Evolutionary conservation across 768 basidiomycete species (phyloP).

Genomic region (Naematelia encephala): DNA sequence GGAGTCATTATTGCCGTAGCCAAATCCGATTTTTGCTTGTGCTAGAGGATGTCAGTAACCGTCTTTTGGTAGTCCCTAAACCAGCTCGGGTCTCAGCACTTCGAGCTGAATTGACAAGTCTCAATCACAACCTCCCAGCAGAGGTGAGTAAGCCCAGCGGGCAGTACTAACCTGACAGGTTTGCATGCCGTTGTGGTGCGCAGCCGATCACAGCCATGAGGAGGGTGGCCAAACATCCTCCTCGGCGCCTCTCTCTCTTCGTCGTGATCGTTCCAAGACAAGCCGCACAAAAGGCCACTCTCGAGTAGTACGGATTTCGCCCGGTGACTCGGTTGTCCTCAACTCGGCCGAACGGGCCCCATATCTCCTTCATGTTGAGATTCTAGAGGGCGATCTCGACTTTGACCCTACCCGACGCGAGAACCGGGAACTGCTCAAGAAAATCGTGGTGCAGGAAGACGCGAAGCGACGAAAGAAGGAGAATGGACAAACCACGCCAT

Average conservation of each 20-base stretch:
- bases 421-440: conserved; percentile 77
- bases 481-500: conserved; percentile 3
- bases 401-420: conserved; percentile 79
- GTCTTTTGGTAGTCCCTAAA: conserved; percentile 83
- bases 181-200: conserved; percentile 54
- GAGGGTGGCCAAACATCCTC: conserved; percentile 49
- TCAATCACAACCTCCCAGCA: conserved; percentile 94
- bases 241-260: conserved; percentile 59
- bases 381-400: conserved; percentile 82
- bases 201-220: conserved; percentile 51
- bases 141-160: conserved; percentile 60
- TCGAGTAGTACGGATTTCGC: conserved; percentile 92
- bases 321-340: conserved; percentile 93
- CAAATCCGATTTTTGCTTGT: conserved; percentile 82
- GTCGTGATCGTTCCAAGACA: conserved; percentile 49
- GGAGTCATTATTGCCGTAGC: conserved; percentile 88
- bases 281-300: conserved; percentile 69
- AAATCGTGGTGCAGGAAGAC: conserved; percentile 53
- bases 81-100: conserved; percentile 95
- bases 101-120: conserved; percentile 85
- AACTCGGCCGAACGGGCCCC: conserved; percentile 97
- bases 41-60: conserved; percentile 88
- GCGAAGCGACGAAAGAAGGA: conserved; percentile 44
- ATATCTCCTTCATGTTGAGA: conserved; percentile 86
- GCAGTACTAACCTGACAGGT: conserved; percentile 28